phyloP scores from a whole-genome alignment of 352 stramenopile species.

The Peronospora tabacina region DNA sequence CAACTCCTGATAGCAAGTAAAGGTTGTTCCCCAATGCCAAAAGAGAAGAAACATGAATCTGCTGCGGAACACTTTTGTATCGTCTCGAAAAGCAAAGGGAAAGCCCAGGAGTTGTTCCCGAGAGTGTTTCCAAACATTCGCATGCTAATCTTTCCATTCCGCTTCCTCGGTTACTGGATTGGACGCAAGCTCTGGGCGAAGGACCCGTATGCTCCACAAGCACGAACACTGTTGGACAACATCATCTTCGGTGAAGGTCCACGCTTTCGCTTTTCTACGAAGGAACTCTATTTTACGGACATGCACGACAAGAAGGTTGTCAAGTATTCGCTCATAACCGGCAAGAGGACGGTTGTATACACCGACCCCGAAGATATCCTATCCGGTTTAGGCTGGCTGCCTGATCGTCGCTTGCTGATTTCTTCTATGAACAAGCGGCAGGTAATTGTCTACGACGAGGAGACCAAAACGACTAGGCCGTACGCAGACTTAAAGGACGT shows the following conservation, averaged over 20 bases:
- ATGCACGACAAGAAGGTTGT: slow-evolving; percentile 56
- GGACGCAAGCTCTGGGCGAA: slow-evolving; percentile 20
- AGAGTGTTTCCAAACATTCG: slow-evolving; percentile 27
- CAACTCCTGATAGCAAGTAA: not conserved
- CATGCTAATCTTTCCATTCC: slow-evolving; percentile 29
- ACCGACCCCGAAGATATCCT: slow-evolving; percentile 39
- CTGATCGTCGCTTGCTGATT: slow-evolving; percentile 53
- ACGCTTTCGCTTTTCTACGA: slow-evolving; percentile 43
- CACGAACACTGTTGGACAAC: slow-evolving; percentile 20
- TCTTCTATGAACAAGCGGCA: slow-evolving; percentile 41
- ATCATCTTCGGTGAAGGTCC: slow-evolving; percentile 49
- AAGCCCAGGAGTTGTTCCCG: slow-evolving; percentile 20
- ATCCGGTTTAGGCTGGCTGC: slow-evolving; percentile 55
- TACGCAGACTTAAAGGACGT: slow-evolving; percentile 51
- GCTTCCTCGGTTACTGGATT: slow-evolving; percentile 31
- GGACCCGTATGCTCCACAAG: slow-evolving; percentile 12
- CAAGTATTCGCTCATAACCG: slow-evolving; percentile 43
- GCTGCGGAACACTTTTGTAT: not conserved
- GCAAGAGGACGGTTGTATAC: slow-evolving; percentile 35
- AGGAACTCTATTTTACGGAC: slow-evolving; percentile 59
- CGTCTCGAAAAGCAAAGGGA: not conserved
- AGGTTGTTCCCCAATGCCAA: not conserved
- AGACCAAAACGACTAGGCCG: slow-evolving; percentile 20
- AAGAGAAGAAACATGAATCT: slow-evolving; percentile 7
- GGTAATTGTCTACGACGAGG: slow-evolving; percentile 38